Percentiles rank a stretch among this genome's conserved stretches.
Evolutionary conservation across 805 yeast genomes (phyloP).

Genomic region (Lipomyces chichibuensis): DNA sequence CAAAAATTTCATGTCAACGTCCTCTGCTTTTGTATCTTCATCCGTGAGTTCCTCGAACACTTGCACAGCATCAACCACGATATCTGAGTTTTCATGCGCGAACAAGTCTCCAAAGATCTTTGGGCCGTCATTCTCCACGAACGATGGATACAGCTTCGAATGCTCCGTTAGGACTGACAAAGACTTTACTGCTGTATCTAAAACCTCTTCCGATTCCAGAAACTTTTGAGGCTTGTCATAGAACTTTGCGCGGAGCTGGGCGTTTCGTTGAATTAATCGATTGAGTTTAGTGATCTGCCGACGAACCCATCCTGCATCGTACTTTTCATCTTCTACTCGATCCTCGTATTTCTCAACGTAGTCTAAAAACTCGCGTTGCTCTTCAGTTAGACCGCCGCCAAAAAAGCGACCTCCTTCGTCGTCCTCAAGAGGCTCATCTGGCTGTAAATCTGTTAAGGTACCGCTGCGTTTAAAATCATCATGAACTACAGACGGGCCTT

Average conservation of each 20-base stretch:
- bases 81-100: constrained; percentile 36
- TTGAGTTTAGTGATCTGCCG: constrained; percentile 28
- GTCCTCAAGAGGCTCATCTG: constrained; percentile 18
- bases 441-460: background rate
- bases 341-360: constrained; percentile 32
- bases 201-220: constrained; percentile 37
- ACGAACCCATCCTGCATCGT: constrained; percentile 29
- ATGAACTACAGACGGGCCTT: background rate
- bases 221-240: constrained; percentile 34
- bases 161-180: constrained; percentile 31
- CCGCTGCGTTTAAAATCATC: constrained; percentile 1
- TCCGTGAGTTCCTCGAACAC: constrained; percentile 35
- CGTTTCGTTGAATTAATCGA: constrained; percentile 26
- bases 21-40: constrained; percentile 28
- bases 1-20: constrained; percentile 17
- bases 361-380: constrained; percentile 33
- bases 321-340: constrained; percentile 11
- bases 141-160: constrained; percentile 28
- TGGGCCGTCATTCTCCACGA: constrained; percentile 25
- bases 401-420: constrained; percentile 39
- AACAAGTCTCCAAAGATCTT: constrained; percentile 17
- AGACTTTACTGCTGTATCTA: constrained; percentile 26
- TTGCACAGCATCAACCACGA: constrained; percentile 33
- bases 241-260: constrained; percentile 32
- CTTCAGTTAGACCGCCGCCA: constrained; percentile 35